Base-by-base conservation (phyloP, 306 rosid species). In the Gastrolobium villosum region DNA sequence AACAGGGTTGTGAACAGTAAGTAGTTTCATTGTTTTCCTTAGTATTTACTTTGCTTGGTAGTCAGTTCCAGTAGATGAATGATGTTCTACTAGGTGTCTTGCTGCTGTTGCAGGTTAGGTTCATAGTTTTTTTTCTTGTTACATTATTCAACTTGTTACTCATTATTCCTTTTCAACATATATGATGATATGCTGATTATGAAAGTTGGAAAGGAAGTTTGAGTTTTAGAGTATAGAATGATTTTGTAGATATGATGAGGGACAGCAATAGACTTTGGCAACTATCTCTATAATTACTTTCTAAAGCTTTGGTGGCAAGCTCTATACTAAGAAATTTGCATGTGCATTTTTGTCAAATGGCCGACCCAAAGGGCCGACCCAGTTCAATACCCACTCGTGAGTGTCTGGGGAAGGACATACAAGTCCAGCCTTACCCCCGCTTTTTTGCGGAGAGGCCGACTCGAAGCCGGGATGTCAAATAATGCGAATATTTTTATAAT, bases 31-130 rank as follows among this genome's bases (percentile, higher is more conserved):
- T 61, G 53, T 35, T 53, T 63, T 40, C 10, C 45, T 7, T 64
- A 30, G 3, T 35, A 52, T 78, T n/a, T 45, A 9, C 62, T 14
- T 45, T 71, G 41, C 64, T 20, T 11, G 74, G 10, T 43, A 6
- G 43, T 70, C 50, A 63, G 64, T 63, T 82, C 48, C 34, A 8
- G 26, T 28, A 10, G 52, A 70, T 54, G 34, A 53, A 55, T 63
- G 49, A 14, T 69, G 45, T 52, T 35, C 40, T 76, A 11, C 59
- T 37, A 53, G 13, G 49, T 74, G 40, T 31, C 39, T 30, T 73
- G 50, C 28, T 56, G 30, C 61, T 37, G 13, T 52, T 69, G 15
- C 28, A 37, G 36, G 7, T 55, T 36, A 26, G 9, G 4, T 20
- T 30, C 10, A 40, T 72, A 35, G 39, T 48, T 61, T 20, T 54